These are phyloP conservation scores for Trichoderma sp. DNA, from an alignment of 2,329 filamentous ascomycete species.

Conservation along the genomic window DNA sequence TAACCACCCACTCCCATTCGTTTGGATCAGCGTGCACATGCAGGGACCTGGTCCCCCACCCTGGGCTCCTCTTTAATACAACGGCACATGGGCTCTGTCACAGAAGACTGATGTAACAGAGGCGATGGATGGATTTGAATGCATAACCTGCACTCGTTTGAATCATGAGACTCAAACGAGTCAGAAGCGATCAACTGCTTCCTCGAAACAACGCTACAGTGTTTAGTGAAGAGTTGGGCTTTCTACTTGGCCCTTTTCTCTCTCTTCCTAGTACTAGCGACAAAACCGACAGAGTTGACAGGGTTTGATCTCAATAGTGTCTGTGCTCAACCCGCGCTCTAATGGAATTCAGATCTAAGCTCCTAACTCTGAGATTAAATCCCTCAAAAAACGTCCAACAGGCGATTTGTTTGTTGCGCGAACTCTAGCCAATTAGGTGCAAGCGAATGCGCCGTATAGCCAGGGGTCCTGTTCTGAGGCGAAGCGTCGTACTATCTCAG, in stretches of 20 bases:
- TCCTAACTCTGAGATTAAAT: neutral
- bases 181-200: neutral
- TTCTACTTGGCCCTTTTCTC: neutral
- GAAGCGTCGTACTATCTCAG: conserved; percentile 21
- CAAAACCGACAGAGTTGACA: neutral
- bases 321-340: neutral
- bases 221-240: neutral
- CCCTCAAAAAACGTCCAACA: neutral
- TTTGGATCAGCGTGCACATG: conserved; percentile 3
- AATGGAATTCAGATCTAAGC: neutral
- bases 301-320: neutral
- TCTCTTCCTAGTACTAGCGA: neutral
- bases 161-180: neutral
- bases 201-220: neutral
- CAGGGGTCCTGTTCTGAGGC: neutral
- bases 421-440: neutral
- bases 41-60: conserved; percentile 10
- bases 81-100: neutral
- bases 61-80: conserved; percentile 1
- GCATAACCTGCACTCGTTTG: neutral
- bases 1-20: neutral
- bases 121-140: neutral
- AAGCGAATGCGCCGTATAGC: neutral
- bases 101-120: neutral
- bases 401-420: neutral